A percentile compares a stretch with the other conserved stretches of the same genome.
phyloP scores from a whole-genome alignment of 139 green algal species.

The Astrephomene gubernaculifera region DNA sequence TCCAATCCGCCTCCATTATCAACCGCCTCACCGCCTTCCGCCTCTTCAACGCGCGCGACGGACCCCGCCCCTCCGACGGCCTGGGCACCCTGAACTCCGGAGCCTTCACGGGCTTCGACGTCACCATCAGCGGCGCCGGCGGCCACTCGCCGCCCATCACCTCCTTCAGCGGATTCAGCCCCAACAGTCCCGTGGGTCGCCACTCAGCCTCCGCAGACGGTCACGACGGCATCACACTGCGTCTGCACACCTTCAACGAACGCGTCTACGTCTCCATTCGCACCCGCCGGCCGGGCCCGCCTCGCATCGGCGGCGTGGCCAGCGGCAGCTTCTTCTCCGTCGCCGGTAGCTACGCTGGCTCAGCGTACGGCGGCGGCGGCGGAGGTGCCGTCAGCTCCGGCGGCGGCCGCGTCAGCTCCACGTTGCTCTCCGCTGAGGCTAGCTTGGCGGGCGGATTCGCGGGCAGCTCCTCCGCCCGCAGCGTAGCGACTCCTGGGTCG shows the following conservation, averaged over 20 bases:
- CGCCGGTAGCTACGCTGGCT: neutral
- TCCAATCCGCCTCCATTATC: neutral
- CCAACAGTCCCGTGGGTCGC: too few relatives aligned
- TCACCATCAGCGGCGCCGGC: conserved; percentile 16
- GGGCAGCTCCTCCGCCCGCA: too few relatives aligned
- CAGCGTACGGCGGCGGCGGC: neutral
- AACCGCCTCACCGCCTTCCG: conserved; percentile 35
- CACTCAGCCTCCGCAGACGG: too few relatives aligned
- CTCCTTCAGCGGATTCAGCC: too few relatives aligned
- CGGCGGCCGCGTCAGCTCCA: too few relatives aligned
- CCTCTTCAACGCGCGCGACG: neutral
- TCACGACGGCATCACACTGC: neutral
- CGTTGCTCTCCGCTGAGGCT: too few relatives aligned
- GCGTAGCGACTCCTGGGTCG: neutral
- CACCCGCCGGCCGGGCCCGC: neutral
- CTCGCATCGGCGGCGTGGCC: neutral
- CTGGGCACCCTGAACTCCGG: neutral
- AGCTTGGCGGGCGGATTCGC: neutral
- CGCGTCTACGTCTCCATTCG: neutral
- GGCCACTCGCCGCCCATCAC: neutral
- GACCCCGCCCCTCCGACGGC: neutral
- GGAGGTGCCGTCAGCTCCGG: neutral
- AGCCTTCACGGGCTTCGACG: neutral
- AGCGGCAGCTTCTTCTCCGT: neutral
- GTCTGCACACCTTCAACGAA: conserved; percentile 1